Evolutionary conservation across 148 eudicot genomes (phyloP).

Genomic region (Euryodendron excelsum): DNA sequence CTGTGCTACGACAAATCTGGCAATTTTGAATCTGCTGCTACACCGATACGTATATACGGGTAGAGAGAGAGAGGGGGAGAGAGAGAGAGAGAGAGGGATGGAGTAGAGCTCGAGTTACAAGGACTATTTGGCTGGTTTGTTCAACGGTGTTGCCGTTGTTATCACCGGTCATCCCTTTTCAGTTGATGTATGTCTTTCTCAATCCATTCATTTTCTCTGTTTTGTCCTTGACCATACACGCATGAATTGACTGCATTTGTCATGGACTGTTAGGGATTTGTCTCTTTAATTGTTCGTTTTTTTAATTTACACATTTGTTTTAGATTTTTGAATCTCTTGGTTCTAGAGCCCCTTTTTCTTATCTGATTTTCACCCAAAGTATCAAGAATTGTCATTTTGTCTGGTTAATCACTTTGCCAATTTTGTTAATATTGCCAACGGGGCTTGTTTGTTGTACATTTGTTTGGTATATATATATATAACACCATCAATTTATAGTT

Average conservation of each 20-base stretch:
- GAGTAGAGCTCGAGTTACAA: slow-evolving; percentile 47
- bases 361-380: not conserved
- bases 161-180: slow-evolving; percentile 87
- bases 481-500: not conserved
- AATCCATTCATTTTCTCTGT: not conserved
- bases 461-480: not conserved
- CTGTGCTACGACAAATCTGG: too few relatives aligned
- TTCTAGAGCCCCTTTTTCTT: not conserved
- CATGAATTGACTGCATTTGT: not conserved
- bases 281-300: not conserved
- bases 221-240: not conserved
- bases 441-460: not conserved
- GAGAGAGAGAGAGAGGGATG: slow-evolving; percentile 15
- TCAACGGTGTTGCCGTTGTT: slow-evolving; percentile 80
- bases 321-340: not conserved
- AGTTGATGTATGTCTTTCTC: slow-evolving; percentile 52
- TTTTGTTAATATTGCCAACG: not conserved
- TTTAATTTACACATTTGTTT: not conserved
- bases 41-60: too few relatives aligned
- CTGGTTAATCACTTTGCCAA: not conserved
- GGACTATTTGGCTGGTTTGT: slow-evolving; percentile 75
- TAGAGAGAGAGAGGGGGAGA: too few relatives aligned
- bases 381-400: not conserved
- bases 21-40: too few relatives aligned
- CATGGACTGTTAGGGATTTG: not conserved